phyloP scores from a whole-genome alignment of 352 stramenopile genomes.

The Phytophthora syringae region DNA sequence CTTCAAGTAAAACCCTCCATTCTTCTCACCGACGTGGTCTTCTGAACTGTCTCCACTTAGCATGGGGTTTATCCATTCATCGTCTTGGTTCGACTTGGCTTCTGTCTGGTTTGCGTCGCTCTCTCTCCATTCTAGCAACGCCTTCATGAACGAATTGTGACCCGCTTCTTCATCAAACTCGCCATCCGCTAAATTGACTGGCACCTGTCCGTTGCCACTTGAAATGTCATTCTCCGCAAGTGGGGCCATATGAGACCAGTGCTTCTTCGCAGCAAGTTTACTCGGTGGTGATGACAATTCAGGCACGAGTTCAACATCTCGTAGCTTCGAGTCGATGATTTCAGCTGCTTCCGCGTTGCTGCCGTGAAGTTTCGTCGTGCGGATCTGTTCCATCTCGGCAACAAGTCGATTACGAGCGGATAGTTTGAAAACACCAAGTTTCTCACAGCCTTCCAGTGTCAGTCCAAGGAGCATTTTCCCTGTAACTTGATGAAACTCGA shows the following conservation, averaged over 20 bases:
- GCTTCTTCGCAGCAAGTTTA: slow-evolving; percentile 31
- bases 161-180: slow-evolving; percentile 78
- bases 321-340: slow-evolving; percentile 71
- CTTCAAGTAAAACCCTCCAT: slow-evolving; percentile 60
- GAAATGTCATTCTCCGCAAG: slow-evolving; percentile 44
- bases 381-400: slow-evolving; percentile 60
- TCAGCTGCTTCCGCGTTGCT: slow-evolving; percentile 22
- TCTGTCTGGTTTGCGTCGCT: slow-evolving; percentile 34
- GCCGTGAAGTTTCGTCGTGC: slow-evolving; percentile 3
- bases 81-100: slow-evolving; percentile 34
- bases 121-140: slow-evolving; percentile 75
- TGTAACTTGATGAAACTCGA: slow-evolving; percentile 85
- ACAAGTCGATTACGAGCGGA: slow-evolving; percentile 68
- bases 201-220: slow-evolving; percentile 29
- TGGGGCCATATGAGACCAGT: slow-evolving; percentile 80
- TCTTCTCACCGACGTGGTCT: slow-evolving; percentile 1
- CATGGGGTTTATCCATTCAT: slow-evolving; percentile 77
- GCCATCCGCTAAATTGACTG: slow-evolving; percentile 80
- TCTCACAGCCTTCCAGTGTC: slow-evolving; percentile 47
- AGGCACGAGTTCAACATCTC: slow-evolving; percentile 35
- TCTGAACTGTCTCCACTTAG: slow-evolving; percentile 11
- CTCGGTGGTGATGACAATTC: slow-evolving; percentile 37
- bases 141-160: slow-evolving; percentile 83
- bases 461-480: slow-evolving; percentile 55
- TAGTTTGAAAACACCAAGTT: slow-evolving; percentile 63